Base-by-base conservation (phyloP, 805 yeast species). In the Schizosaccharomyces pombe region DNA sequence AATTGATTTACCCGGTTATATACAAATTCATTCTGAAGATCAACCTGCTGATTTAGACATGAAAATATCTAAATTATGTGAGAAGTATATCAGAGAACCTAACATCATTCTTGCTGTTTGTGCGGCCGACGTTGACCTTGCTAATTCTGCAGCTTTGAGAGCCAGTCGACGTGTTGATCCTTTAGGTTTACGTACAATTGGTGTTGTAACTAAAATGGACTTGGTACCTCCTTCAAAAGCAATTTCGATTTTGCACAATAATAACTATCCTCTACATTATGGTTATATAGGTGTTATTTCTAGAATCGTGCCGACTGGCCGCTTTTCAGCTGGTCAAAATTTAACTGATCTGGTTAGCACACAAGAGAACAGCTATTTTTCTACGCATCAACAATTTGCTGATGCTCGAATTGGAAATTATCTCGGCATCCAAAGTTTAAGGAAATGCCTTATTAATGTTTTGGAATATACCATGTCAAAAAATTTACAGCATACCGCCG, bases 281-380 rank as follows among this genome's bases (percentile, higher is more conserved):
- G 99, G 99, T 0, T 91, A 91, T 64, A 97, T 91, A 22, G 99
- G 99, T 56, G 97, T 93, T n/a, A 81, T 93, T 19, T 84, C 96
- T 1, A 82, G 78, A 59, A 75, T 83, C 0, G 94, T 91, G 1
- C 52, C 64, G 1, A 67, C 75, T 0, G 62, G 82, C 12, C 8
- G 12, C 11, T 53, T 55, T 33, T 37, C 37, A 28, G 47, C 56
- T 12, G 54, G 55, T 79, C 79, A 65, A 65, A 73, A 75, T 62
- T 76, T 86, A 0, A 78, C 76, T 57, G 71, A 77, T 37, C 57
- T 64, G 11, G 65, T 71, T 29, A 60, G 66, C 16, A 60, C 64
- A 43, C 59, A 64, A 57, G 93, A 83, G 62, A 67, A 69, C 52
- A 64, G 66, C 4, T 91, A 72, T 62, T 82, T 91, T 61, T 77